A percentile compares a stretch with the other conserved stretches of the same genome.
phyloP scores from a whole-genome alignment of 495 filamentous ascomycete species.

The Lasiosphaeris hirsuta region DNA sequence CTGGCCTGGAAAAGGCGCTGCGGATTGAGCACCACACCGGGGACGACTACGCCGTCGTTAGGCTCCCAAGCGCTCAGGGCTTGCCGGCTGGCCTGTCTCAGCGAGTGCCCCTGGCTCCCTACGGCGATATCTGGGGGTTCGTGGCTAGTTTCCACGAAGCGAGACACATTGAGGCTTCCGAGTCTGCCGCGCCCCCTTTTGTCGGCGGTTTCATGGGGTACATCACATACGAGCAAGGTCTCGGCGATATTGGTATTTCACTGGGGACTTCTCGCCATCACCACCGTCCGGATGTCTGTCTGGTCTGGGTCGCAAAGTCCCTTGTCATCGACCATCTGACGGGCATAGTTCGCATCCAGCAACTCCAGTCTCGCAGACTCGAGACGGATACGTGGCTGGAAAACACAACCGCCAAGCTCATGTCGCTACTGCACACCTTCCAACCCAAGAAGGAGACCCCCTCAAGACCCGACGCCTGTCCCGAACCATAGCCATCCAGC shows the following conservation, averaged over 20 bases:
- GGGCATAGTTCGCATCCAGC: slow-evolving; percentile 62
- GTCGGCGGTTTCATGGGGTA: slow-evolving; percentile 89
- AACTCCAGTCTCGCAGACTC: slow-evolving; percentile 37
- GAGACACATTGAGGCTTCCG: slow-evolving; percentile 34
- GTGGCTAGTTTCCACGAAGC: slow-evolving; percentile 57
- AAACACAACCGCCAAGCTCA: slow-evolving; percentile 30
- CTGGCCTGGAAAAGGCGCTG: slow-evolving; percentile 50
- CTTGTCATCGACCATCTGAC: slow-evolving; percentile 73
- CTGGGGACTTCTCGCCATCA: slow-evolving; percentile 29
- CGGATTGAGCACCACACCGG: slow-evolving; percentile 53
- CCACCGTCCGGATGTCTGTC: slow-evolving; percentile 67
- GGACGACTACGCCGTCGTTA: slow-evolving; percentile 33
- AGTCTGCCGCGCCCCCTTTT: slow-evolving; percentile 53
- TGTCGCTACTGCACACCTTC: slow-evolving; percentile 13
- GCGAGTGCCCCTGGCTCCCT: slow-evolving; percentile 28
- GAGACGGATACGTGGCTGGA: slow-evolving; percentile 37
- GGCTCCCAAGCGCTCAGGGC: slow-evolving; percentile 10
- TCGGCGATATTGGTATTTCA: slow-evolving; percentile 56
- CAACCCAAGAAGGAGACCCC: background rate
- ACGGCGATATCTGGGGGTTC: slow-evolving; percentile 52
- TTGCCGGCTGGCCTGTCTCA: slow-evolving; percentile 16
- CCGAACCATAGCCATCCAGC: slow-evolving; percentile 22
- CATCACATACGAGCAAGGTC: slow-evolving; percentile 82
- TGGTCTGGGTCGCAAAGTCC: slow-evolving; percentile 75
- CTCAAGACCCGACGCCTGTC: slow-evolving; percentile 21